Base-by-base conservation (phyloP, 768 basidiomycete genomes). In the Myochromella boudieri region DNA sequence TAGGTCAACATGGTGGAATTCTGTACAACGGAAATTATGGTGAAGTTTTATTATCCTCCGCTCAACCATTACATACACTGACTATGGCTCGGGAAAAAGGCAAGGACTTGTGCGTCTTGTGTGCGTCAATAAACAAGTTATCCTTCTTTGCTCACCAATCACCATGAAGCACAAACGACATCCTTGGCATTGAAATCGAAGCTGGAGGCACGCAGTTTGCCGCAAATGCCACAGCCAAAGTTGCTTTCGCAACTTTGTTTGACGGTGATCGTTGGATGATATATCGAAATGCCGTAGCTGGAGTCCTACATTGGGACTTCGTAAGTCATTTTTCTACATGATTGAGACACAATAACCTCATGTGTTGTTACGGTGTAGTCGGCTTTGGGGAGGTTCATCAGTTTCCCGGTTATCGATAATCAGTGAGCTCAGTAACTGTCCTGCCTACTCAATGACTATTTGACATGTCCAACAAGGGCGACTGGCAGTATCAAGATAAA, bases 11-110 rank as follows among this genome's bases (percentile, higher is more conserved):
- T 60, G 62, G 56, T 21, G 85, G 85, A n/a, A 68, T 85, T 10
- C 60, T 84, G 3, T 87, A 85, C 57, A 84, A 82, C 46, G 85
- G 85, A 26, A 87, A 87, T 56, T 87, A 88, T 55, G 86, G 76
- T 71, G 15, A 57, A 42, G 25, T 36, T 28, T 3, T 15, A 27
- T 20, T 10, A 28, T 6, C 3, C 10, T 11, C 18, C 18, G 21
- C 29, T 9, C 9, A 18, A 9, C n/a, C 12, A 18, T 44, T 20
- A 2, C n/a, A n/a, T n/a, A n/a, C 14, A 18, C 22, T 32, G 4
- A 22, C 2, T 17, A 34, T 36, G 4, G 21, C 6, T 8, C 31
- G 51, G 53, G 53, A n/a, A n/a, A n/a, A n/a, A n/a, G n/a, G n/a
- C 42, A 51, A 75, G 57, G 73, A 74, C 55, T 74, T 68, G 72